Evolutionary conservation across 2,329 filamentous ascomycete species (phyloP), one percentile per base, ranked within the genome.

Genomic region (Aureobasidium melanogenum): DNA sequence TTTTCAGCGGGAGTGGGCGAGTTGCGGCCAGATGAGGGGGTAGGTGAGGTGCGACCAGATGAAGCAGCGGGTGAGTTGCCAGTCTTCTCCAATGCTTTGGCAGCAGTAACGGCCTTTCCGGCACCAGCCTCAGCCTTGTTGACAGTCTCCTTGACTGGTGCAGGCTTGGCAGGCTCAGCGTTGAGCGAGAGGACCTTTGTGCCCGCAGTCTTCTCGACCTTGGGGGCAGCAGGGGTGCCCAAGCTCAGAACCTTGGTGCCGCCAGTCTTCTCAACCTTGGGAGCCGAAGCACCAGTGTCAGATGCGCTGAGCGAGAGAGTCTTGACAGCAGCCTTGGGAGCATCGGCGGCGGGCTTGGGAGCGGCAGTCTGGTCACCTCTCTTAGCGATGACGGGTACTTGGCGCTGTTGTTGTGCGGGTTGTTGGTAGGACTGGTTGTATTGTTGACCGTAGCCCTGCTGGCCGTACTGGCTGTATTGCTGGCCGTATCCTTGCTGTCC

Each of bases 81-180:
- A 0, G 89, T 88, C 82, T 96, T 96, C 71, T 96, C 91, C 65
- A 97, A 90, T 10, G 93, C 92, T 77, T 97, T 97, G 55, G 85
- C 80, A 5, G 92, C 93, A 1, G 88, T 80, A n/a, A 88, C 86
- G 77, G 97, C 97, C 64, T 91, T 82, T 32, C 90, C 89, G 30
- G 88, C 87, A 66, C 89, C 87, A 2, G 85, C 75, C 14, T 71
- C 74, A n/a, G 67, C 68, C 65, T 74, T 74, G 65, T 76, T 73
- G n/a, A 73, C 72, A 55, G 75, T 74, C 36, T 75, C 74, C 65
- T 72, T 82, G 63, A 74, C 67, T n/a, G 63, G 47, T 41, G 60
- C 71, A n/a, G 19, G n/a, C 22, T 77, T 73, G 34, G 67, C 61
- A 30, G 76, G 71, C 34, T 71, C 67, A 17, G 69, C 65, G 50